Conservation (phyloP, 306 rosid species). For the Begonia loranthoides region DNA sequence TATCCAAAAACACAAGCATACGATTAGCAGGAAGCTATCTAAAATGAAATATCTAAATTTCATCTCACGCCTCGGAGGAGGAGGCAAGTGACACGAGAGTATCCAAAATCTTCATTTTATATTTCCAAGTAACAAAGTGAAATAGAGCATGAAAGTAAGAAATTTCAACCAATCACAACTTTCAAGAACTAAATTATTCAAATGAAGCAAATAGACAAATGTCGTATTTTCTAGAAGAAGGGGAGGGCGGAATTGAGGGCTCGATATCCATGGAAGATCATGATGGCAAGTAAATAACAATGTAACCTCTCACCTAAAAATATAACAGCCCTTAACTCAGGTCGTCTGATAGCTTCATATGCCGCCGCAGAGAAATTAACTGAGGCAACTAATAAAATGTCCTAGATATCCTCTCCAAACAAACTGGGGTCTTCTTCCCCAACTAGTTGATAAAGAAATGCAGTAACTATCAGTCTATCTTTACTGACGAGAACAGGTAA, state of each 20-base stretch:
- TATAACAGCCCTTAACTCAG: neutral
- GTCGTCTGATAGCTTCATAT: conserved; percentile 3
- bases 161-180: neutral
- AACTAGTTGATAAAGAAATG: conserved; percentile 18
- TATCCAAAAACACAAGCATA: no score
- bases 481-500: conserved; percentile 83
- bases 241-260: conserved; percentile 1
- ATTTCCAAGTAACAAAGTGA: neutral
- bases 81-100: neutral
- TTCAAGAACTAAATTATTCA: neutral
- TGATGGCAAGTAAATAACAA: conserved; percentile 4
- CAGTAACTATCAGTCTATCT: conserved; percentile 52
- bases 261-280: neutral
- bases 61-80: no score
- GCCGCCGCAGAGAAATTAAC: conserved; percentile 1
- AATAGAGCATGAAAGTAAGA: neutral
- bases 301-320: conserved; percentile 2
- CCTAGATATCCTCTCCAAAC: conserved; percentile 12
- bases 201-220: neutral
- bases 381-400: neutral
- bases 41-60: no score
- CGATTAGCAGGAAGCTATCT: no score
- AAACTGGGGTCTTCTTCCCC: conserved; percentile 14
- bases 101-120: neutral
- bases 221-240: neutral